Evolutionary conservation across 1,284 basidiomycete species (phyloP), one percentile per base, ranked within the genome.

Genomic region (Termitomyces sp.): DNA sequence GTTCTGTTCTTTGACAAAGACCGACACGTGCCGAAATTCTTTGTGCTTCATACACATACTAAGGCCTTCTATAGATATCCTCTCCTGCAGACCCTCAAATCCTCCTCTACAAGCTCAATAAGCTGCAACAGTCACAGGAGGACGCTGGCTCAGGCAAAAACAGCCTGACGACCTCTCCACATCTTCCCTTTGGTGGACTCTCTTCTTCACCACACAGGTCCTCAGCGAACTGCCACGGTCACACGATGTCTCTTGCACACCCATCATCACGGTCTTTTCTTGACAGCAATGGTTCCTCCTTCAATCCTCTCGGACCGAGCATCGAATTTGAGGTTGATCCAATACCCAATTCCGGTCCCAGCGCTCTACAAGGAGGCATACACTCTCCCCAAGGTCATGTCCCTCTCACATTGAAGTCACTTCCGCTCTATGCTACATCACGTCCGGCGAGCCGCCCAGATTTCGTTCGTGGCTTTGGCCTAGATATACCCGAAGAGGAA

Each of bases 51-150:
- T 36, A n/a, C 15, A 15, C 60, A 56, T 65, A 62, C 62, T 63
- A 49, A 60, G 58, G 12, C 50, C 51, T 34, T 41, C 50, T 49
- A 24, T 64, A 92, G 89, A 89, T 92, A 69, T 92, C 89, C 2
- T 90, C 88, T 19, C 88, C 90, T 24, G 89, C 89, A 6, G 89
- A 91, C 65, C 88, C 90, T 40, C 84, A 85, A 17, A 70, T 92
- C 26, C 73, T 92, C 26, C 77, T 82, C 62, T 91, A 87, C 72
- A 91, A 90, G 67, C 75, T 92, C 43, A 90, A 90, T 70, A 90
- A 88, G 68, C 73, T 92, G 9, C 88, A 90, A 61, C 83, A 86
- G 67, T 80, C 86, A 0, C 88, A 89, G 62, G 66, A 64, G 10
- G 64, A 63, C 39, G 62, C 74, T 41, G 72, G 72, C 17, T 80